phyloP scores from a whole-genome alignment of 2,329 filamentous ascomycete species.

The Scedosporium boydii region DNA sequence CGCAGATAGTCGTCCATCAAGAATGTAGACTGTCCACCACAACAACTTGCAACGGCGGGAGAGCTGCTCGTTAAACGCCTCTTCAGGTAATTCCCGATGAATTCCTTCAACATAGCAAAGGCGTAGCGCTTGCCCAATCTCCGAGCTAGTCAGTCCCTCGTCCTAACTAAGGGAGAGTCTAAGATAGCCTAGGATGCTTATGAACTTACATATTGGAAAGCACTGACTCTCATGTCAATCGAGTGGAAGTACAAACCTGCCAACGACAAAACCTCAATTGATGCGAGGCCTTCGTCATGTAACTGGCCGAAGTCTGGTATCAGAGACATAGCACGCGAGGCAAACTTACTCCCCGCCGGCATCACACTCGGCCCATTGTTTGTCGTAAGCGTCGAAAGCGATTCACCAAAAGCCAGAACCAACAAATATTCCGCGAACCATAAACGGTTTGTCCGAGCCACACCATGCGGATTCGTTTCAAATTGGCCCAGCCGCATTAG shows the following conservation, averaged over 20 bases:
- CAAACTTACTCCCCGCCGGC: no score
- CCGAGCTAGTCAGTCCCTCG: no score
- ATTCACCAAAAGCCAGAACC: constrained; percentile 22
- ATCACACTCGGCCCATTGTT: no score
- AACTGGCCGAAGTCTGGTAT: no score
- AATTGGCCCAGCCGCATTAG: not conserved
- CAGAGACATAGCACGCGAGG: no score
- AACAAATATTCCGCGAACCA: constrained; percentile 24
- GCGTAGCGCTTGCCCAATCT: no score
- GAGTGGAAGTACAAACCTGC: constrained; percentile 29
- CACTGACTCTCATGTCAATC: constrained; percentile 27
- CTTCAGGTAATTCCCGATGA: no score
- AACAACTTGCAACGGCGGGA: constrained; percentile 18
- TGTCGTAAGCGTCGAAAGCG: constrained; percentile 17
- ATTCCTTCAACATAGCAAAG: no score
- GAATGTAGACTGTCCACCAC: constrained; percentile 21
- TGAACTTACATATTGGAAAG: constrained; percentile 25
- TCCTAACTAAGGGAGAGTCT: no score
- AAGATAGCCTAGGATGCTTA: constrained; percentile 16
- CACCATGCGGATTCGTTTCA: not conserved
- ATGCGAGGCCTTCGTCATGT: constrained; percentile 17
- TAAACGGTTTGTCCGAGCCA: not conserved
- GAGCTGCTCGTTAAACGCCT: constrained; percentile 13
- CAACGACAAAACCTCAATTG: constrained; percentile 23
- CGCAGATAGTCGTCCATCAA: constrained; percentile 18